Percentiles rank a stretch among this genome's conserved stretches.
These are phyloP conservation scores for Schrenkiella parvula DNA, from an alignment of 345 rosid genomes.

Conservation along the genomic window DNA sequence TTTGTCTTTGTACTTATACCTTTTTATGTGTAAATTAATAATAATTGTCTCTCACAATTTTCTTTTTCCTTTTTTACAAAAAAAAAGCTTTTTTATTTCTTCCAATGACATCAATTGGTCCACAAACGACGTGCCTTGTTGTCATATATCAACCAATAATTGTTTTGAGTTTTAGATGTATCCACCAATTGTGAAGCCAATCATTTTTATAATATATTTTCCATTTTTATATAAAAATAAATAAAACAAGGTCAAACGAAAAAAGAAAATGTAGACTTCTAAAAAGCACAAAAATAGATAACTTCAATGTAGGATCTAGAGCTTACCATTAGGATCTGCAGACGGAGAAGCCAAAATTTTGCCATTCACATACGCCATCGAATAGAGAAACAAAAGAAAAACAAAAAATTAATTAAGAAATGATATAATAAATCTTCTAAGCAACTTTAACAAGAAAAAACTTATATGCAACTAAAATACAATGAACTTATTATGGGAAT, in stretches of 20 bases:
- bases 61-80: background rate
- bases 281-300: background rate
- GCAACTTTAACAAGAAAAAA: too few species aligned
- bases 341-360: constrained; percentile 28
- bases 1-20: background rate
- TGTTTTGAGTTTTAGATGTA: background rate
- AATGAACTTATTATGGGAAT: too few species aligned
- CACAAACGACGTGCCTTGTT: background rate
- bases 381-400: background rate
- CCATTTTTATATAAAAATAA: background rate
- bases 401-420: background rate
- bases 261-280: background rate
- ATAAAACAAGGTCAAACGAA: constrained; percentile 1
- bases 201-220: background rate
- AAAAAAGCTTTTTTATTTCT: background rate
- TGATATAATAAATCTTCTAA: background rate
- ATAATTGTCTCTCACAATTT: background rate
- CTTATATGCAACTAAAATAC: background rate
- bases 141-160: constrained; percentile 16
- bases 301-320: constrained; percentile 25
- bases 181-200: background rate
- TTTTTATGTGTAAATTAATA: constrained; percentile 8
- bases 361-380: background rate
- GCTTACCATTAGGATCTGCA: constrained; percentile 92
- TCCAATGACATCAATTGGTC: background rate